Evolutionary conservation across 305 asterid species (phyloP), one percentile per base, ranked within the genome.

Genomic region (Rubia tinctorum): DNA sequence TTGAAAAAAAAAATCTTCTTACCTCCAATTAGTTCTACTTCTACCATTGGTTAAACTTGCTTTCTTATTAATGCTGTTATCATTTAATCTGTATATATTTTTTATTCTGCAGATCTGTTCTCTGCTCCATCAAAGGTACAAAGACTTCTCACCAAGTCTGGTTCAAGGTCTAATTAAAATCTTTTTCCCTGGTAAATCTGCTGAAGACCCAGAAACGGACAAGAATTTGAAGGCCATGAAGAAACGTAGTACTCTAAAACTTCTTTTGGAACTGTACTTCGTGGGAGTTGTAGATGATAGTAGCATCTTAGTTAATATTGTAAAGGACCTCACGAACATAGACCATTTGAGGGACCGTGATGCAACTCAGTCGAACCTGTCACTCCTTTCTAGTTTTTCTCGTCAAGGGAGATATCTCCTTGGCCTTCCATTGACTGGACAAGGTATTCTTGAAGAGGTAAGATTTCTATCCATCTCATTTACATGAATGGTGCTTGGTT

Each of bases 311-410:
- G 76, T 88, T 68, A 91, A 71, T 80, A 91, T 93, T 81, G 83
- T 95, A 45, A 95, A 95, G 88, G 99, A 95, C 86, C 93, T 95
- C 73, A 86, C 97, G 59, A 88, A 89, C 80, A 10, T 82, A 40
- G 99, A 95, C 25, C 96, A 95, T 87, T 80, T 95, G 80, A 93
- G 90, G 90, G 98, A 95, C 74, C 97, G 97, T 66, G 99, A 95
- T 80, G 88, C 96, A 85, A 90, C 93, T 68, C 99, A 95, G 83
- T 90, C 95, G 73, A 95, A 92, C 85, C 86, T 95, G 82, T 93
- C 98, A 49, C 99, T 95, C 77, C 92, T 95, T 82, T 84, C 98
- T 71, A 87, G 98, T 87, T 95, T 95, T 86, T 96, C 99, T 80
- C 95, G 98, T 39, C 99, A 93, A 77, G 99, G 96, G 76, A 89